Evolutionary conservation across 306 rosid genomes (phyloP).

Genomic region (Quercus cerris): DNA sequence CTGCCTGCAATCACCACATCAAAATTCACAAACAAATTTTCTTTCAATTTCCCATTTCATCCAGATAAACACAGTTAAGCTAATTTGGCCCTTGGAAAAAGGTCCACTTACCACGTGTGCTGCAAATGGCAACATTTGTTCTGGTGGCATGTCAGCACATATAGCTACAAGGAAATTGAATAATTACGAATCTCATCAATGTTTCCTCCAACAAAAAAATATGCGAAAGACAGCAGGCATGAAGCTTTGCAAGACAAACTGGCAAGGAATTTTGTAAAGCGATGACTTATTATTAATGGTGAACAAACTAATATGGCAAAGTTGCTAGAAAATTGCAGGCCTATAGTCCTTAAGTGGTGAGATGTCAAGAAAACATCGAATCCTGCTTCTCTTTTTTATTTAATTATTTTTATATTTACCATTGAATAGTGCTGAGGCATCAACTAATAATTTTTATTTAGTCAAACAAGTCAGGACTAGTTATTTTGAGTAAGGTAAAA

Average conservation of each 20-base stretch:
- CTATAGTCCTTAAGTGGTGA: neutral
- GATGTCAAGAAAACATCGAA: neutral
- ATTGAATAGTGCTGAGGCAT: neutral
- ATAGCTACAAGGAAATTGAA: conserved; percentile 53
- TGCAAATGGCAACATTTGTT: conserved; percentile 86
- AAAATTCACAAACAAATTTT: conserved; percentile 8
- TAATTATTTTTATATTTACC: too few species aligned
- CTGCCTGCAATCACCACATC: conserved; percentile 57
- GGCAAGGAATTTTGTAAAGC: neutral
- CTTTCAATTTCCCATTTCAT: neutral
- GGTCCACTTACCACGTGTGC: conserved; percentile 69
- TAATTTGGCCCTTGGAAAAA: neutral
- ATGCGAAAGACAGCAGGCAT: neutral
- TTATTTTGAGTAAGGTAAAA: neutral
- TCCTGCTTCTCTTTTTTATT: too few species aligned
- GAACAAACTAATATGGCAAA: neutral
- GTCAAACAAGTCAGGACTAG: neutral
- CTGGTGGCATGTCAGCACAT: conserved; percentile 74
- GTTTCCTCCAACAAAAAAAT: neutral
- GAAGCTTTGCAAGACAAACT: neutral
- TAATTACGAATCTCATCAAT: conserved; percentile 1
- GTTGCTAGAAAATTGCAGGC: neutral
- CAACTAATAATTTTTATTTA: neutral
- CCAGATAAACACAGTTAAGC: neutral
- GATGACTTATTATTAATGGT: neutral